A percentile compares a stretch with the other conserved stretches of the same genome.
phyloP scores from a whole-genome alignment of 805 yeast genomes.

The Naumovozyma baii region DNA sequence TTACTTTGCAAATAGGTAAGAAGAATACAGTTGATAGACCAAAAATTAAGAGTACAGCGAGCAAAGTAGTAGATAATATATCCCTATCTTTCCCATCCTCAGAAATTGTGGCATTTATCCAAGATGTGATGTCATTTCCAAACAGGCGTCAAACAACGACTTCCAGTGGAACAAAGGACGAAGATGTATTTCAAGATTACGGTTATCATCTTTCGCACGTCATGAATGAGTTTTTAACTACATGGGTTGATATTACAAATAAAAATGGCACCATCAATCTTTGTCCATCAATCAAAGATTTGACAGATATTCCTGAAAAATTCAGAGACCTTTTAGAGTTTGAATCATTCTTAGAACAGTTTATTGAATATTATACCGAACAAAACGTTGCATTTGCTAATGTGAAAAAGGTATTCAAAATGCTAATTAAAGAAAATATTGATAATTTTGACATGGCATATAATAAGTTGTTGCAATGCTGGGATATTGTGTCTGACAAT shows the following conservation, averaged over 20 bases:
- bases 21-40: not conserved
- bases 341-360: constrained; percentile 20
- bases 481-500: constrained; percentile 16
- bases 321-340: constrained; percentile 18
- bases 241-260: constrained; percentile 5
- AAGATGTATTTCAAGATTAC: constrained; percentile 17
- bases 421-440: constrained; percentile 14
- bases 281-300: constrained; percentile 7
- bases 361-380: constrained; percentile 17
- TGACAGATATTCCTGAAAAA: constrained; percentile 8
- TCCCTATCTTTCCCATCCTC: not conserved
- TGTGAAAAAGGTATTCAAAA: constrained; percentile 6
- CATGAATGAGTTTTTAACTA: constrained; percentile 11
- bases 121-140: not conserved
- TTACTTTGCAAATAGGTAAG: not conserved
- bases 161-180: constrained; percentile 3
- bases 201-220: constrained; percentile 22
- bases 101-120: not conserved
- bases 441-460: constrained; percentile 15
- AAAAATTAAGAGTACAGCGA: no score
- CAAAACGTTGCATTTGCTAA: constrained; percentile 16
- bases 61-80: no score
- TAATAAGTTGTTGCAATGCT: constrained; percentile 23
- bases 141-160: not conserved
- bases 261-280: constrained; percentile 1